Conservation (phyloP, 176 grass and related monocot genomes). For the Leersia perrieri region DNA sequence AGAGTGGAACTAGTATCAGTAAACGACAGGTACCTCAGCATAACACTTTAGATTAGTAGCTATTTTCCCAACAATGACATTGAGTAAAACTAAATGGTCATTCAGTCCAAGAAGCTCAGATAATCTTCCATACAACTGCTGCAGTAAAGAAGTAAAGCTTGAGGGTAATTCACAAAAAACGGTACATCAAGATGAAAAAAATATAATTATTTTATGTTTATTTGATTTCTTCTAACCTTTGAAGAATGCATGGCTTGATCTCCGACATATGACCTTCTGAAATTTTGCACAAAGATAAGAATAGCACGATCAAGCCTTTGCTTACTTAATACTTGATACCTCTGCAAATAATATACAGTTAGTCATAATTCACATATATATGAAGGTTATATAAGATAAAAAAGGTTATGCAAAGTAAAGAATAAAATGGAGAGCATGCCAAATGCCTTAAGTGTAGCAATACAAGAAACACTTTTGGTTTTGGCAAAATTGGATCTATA, state of each 20-base stretch:
- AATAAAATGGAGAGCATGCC: neutral
- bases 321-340: slow-evolving; percentile 91
- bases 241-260: slow-evolving; percentile 94
- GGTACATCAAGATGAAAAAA: slow-evolving; percentile 22
- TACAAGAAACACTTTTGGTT: neutral
- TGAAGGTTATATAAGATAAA: neutral
- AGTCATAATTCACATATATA: slow-evolving; percentile 12
- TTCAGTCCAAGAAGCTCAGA: slow-evolving; percentile 94
- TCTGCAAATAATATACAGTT: slow-evolving; percentile 53
- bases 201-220: neutral
- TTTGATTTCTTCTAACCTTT: slow-evolving; percentile 52
- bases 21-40: slow-evolving; percentile 59
- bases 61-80: slow-evolving; percentile 96
- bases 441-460: neutral
- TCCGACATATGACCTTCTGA: slow-evolving; percentile 96
- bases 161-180: slow-evolving; percentile 31
- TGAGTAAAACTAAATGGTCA: slow-evolving; percentile 98
- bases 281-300: slow-evolving; percentile 92
- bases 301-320: slow-evolving; percentile 97
- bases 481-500: too few relatives aligned
- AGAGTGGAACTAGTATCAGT: slow-evolving; percentile 27
- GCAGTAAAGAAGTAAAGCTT: slow-evolving; percentile 54
- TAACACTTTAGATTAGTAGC: slow-evolving; percentile 97
- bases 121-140: slow-evolving; percentile 98
- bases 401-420: slow-evolving; percentile 16